A percentile compares a stretch with the other conserved stretches of the same genome.
phyloP scores from a whole-genome alignment of 2,329 filamentous ascomycete species.

The Elsinoe perseae region DNA sequence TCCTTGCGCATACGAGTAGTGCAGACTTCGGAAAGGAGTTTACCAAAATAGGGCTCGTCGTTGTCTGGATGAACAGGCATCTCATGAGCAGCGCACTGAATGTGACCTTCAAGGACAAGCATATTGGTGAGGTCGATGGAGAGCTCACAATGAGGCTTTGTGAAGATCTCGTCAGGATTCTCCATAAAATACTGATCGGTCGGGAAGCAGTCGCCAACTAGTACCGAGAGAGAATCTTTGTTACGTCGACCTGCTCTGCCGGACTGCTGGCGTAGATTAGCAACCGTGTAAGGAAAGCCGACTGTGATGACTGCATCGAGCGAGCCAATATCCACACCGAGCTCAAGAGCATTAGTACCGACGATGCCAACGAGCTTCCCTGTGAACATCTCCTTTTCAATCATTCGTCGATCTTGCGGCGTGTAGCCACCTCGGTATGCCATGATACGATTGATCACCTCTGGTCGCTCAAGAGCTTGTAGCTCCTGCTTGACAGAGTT shows the following conservation, averaged over 20 bases:
- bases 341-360: constrained; percentile 83
- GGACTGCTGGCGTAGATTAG: constrained; percentile 89
- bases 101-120: constrained; percentile 82
- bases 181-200: constrained; percentile 97
- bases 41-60: constrained; percentile 72
- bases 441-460: constrained; percentile 77
- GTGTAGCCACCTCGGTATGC: constrained; percentile 94
- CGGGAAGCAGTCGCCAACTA: constrained; percentile 82
- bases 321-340: constrained; percentile 91
- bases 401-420: constrained; percentile 75
- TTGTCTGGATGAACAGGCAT: constrained; percentile 78
- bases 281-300: constrained; percentile 91
- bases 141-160: constrained; percentile 77
- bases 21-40: constrained; percentile 62
- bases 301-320: constrained; percentile 90
- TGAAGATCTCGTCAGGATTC: constrained; percentile 89
- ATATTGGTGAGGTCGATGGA: constrained; percentile 90
- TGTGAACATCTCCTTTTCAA: constrained; percentile 95
- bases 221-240: constrained; percentile 82
- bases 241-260: constrained; percentile 86
- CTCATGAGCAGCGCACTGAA: constrained; percentile 92
- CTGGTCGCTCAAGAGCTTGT: constrained; percentile 60
- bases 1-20: constrained; percentile 66
- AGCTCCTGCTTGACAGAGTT: constrained; percentile 73
- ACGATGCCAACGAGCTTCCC: constrained; percentile 89